Percentiles rank a stretch among this genome's conserved stretches.
Evolutionary conservation across 306 rosid species (phyloP).

Genomic region (Clitoria ternatea): DNA sequence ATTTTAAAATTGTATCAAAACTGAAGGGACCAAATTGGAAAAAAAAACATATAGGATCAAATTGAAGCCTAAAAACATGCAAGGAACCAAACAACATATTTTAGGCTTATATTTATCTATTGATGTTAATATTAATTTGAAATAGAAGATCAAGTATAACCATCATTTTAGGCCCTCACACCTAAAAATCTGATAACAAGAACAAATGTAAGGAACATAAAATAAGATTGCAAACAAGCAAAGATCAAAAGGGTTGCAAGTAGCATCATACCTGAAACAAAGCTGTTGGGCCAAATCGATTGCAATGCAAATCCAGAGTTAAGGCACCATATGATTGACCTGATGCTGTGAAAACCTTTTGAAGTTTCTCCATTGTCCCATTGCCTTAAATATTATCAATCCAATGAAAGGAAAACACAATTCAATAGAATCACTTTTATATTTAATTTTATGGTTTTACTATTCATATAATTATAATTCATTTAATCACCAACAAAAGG

Average conservation of each 20-base stretch:
- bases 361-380: conserved; percentile 80
- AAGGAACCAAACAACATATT: no score
- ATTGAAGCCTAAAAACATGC: no score
- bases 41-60: no score
- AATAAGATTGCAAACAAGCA: not conserved
- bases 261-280: conserved; percentile 63
- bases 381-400: conserved; percentile 56
- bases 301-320: conserved; percentile 86
- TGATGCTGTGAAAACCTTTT: conserved; percentile 63
- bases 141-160: not conserved
- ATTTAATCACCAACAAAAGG: conserved; percentile 8
- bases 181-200: conserved; percentile 11
- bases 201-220: conserved; percentile 5
- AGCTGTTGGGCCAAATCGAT: conserved; percentile 77
- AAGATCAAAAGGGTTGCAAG: conserved; percentile 21
- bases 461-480: not conserved
- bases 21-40: no score
- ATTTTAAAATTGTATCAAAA: no score
- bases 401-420: conserved; percentile 21
- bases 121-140: not conserved
- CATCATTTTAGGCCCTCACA: conserved; percentile 7
- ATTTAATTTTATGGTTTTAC: not conserved
- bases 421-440: not conserved
- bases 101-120: no score
- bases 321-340: conserved; percentile 69